Conservation (phyloP, 2,329 filamentous ascomycete species). For the Calonectria leucothoes region DNA sequence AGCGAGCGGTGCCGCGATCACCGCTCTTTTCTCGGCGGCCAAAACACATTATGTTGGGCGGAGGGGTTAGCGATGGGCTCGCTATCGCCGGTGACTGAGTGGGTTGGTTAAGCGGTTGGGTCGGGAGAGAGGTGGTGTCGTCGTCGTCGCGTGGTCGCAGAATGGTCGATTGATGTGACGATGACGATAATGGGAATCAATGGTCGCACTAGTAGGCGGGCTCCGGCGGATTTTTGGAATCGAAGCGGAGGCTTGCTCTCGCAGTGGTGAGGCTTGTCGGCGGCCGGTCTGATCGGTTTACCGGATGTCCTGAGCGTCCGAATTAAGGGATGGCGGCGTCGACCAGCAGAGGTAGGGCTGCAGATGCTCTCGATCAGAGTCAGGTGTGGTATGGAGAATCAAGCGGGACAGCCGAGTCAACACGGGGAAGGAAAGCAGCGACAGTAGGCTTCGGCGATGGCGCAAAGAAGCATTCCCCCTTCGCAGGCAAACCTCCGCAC, state of each 20-base stretch:
- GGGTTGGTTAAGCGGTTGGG: background rate
- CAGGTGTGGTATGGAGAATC: conserved; percentile 15
- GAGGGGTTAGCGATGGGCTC: conserved; percentile 7
- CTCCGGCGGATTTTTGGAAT: background rate
- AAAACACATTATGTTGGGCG: conserved; percentile 69
- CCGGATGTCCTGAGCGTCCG: background rate
- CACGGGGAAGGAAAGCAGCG: background rate
- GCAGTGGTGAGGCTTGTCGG: background rate
- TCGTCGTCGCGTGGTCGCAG: background rate
- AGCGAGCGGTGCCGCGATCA: conserved; percentile 64
- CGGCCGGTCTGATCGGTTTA: background rate
- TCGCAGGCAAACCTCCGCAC: conserved; percentile 7
- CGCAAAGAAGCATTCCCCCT: conserved; percentile 19
- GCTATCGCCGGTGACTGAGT: background rate
- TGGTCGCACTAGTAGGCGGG: background rate
- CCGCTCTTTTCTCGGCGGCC: conserved; percentile 62
- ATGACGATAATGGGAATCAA: background rate
- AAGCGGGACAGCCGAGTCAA: background rate
- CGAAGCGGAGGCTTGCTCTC: conserved; percentile 3
- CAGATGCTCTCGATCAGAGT: conserved; percentile 6
- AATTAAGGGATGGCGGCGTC: conserved; percentile 10
- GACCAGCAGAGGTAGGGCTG: background rate
- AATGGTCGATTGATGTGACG: background rate
- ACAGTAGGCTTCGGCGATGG: conserved; percentile 17
- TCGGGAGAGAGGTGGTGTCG: background rate